phyloP scores from a whole-genome alignment of 139 green algal genomes.

The Chlorella sorokiniana region DNA sequence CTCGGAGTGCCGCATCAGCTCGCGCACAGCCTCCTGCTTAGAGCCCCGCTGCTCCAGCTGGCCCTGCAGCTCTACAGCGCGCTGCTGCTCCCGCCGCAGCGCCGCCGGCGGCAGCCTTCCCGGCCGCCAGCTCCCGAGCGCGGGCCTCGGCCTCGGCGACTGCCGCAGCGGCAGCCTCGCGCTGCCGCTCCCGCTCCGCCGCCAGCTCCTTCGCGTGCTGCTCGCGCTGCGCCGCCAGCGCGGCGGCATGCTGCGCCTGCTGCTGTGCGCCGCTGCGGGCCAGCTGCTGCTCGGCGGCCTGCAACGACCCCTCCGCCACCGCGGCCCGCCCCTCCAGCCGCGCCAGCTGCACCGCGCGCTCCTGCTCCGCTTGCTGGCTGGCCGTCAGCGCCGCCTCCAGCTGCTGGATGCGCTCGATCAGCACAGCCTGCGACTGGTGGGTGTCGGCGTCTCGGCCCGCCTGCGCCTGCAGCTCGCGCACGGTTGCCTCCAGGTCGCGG shows the following conservation, averaged over 20 bases:
- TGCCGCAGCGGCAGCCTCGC: background rate
- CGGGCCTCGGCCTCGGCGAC: background rate
- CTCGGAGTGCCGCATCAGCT: constrained; percentile 31
- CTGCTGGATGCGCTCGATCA: constrained; percentile 8
- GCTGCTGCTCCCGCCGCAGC: constrained; percentile 17
- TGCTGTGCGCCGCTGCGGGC: background rate
- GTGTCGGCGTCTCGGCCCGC: background rate
- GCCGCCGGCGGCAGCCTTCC: background rate
- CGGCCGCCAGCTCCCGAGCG: background rate
- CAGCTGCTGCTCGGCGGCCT: constrained; percentile 7
- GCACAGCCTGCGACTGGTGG: constrained; percentile 23
- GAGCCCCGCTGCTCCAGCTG: constrained; percentile 22
- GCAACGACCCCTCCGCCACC: constrained; percentile 11
- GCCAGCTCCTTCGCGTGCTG: constrained; percentile 11
- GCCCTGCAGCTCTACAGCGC: background rate
- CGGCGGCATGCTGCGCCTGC: background rate
- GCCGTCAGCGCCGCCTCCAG: constrained; percentile 9
- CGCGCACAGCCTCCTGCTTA: constrained; percentile 15
- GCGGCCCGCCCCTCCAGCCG: constrained; percentile 22
- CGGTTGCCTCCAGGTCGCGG: background rate
- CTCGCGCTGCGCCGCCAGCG: background rate
- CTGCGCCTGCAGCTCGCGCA: background rate
- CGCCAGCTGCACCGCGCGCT: constrained; percentile 7
- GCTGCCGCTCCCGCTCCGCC: background rate
- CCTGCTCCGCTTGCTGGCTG: constrained; percentile 9